Evolutionary conservation across 2,329 filamentous ascomycete genomes (phyloP).

Genomic region (Trichoderma atroviride): DNA sequence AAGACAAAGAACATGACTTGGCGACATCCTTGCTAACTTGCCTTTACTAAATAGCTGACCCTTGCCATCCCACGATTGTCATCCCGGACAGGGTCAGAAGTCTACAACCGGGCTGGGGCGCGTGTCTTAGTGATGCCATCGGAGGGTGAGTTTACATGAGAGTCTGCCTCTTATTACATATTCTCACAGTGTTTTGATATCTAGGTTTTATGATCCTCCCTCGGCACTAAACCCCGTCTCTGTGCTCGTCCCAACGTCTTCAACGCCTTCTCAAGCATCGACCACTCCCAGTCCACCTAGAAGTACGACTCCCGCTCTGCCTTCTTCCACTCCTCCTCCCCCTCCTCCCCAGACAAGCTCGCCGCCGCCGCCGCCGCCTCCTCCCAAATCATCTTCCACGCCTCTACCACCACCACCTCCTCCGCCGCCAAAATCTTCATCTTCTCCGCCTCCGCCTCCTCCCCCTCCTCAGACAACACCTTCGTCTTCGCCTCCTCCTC

Average conservation of each 20-base stretch:
- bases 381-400: not conserved
- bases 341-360: conserved; percentile 8
- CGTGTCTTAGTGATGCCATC: conserved; percentile 15
- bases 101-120: conserved; percentile 15
- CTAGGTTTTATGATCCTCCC: conserved; percentile 25
- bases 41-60: conserved; percentile 6
- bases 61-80: conserved; percentile 22
- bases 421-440: not conserved
- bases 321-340: conserved; percentile 5
- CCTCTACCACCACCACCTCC: not conserved
- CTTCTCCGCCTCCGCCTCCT: not conserved
- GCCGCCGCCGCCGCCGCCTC: not conserved
- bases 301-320: not conserved
- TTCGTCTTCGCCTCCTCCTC: not conserved
- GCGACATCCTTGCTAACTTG: not conserved
- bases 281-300: conserved; percentile 4
- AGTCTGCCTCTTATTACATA: not conserved
- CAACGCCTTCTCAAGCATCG: not conserved
- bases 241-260: not conserved
- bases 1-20: not conserved
- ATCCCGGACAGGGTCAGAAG: conserved; percentile 15
- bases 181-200: not conserved
- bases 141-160: conserved; percentile 4
- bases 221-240: conserved; percentile 18
- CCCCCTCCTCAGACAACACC: not conserved